Conservation (phyloP, 495 filamentous ascomycete genomes). For the Neurospora terricola region DNA sequence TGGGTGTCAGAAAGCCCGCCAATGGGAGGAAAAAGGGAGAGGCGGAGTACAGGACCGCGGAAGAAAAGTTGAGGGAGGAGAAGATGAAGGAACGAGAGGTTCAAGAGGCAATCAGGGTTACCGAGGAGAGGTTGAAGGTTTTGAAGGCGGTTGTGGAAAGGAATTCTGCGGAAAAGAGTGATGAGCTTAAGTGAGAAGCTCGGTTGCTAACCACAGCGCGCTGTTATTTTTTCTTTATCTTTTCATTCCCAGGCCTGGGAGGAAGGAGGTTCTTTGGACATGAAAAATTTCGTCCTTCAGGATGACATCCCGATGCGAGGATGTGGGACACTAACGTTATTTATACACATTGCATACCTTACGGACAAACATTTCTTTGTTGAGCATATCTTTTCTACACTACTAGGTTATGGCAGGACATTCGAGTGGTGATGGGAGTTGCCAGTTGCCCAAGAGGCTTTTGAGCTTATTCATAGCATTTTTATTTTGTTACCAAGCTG, state of each 20-base stretch:
- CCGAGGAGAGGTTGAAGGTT: conserved; percentile 67
- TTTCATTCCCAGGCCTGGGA: background rate
- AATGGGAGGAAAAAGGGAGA: conserved; percentile 9
- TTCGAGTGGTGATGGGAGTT: no score
- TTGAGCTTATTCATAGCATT: background rate
- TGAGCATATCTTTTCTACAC: background rate
- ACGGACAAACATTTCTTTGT: background rate
- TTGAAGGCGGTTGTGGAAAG: conserved; percentile 62
- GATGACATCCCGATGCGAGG: background rate
- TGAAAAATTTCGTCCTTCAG: background rate
- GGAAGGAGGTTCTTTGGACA: background rate
- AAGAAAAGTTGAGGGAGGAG: conserved; percentile 52
- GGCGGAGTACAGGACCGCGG: conserved; percentile 37
- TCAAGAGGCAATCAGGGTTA: conserved; percentile 72
- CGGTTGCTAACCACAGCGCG: background rate
- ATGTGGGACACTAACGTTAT: background rate
- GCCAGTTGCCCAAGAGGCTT: background rate
- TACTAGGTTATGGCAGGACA: background rate
- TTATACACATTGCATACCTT: background rate
- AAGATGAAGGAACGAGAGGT: conserved; percentile 74
- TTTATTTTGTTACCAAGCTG: background rate
- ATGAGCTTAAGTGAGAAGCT: background rate
- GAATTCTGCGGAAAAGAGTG: conserved; percentile 14
- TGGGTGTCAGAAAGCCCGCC: background rate
- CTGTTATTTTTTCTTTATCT: background rate